A percentile compares a stretch with the other conserved stretches of the same genome.
These are phyloP conservation scores for Ramaria sp. DNA, from an alignment of 768 basidiomycete species.

Conservation along the genomic window DNA sequence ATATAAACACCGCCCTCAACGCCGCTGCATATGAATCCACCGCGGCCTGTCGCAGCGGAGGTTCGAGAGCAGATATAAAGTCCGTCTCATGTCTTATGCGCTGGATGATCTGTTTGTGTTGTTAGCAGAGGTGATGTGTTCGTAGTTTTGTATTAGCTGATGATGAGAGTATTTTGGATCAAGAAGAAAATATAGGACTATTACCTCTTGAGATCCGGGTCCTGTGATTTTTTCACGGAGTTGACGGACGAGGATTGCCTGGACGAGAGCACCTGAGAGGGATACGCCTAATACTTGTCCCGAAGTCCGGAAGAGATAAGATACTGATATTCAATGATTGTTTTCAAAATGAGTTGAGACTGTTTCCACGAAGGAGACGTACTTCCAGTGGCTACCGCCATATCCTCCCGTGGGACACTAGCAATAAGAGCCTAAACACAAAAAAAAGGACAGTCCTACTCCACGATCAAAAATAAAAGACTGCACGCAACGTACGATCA, in stretches of 20 bases:
- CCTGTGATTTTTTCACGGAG: slow-evolving; percentile 69
- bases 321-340: slow-evolving; percentile 38
- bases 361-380: slow-evolving; percentile 22
- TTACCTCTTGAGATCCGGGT: slow-evolving; percentile 59
- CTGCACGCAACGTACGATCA: slow-evolving; percentile 67
- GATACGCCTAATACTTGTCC: slow-evolving; percentile 96
- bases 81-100: slow-evolving; percentile 52
- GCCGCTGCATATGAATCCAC: slow-evolving; percentile 72
- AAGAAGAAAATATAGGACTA: no score
- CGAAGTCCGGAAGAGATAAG: slow-evolving; percentile 87
- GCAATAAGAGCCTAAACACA: slow-evolving; percentile 71
- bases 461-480: neutral
- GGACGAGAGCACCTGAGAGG: slow-evolving; percentile 73
- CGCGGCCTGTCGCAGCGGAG: slow-evolving; percentile 45
- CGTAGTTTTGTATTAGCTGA: no score
- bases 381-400: slow-evolving; percentile 89
- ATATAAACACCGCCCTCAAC: slow-evolving; percentile 72
- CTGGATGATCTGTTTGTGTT: slow-evolving; percentile 77
- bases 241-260: slow-evolving; percentile 62
- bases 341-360: slow-evolving; percentile 9
- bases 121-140: no score
- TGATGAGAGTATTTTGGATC: no score
- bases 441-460: neutral
- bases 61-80: slow-evolving; percentile 56
- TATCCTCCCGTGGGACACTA: slow-evolving; percentile 64